phyloP scores from a whole-genome alignment of 179 eudicot genomes.

The Spergularia azorica region DNA sequence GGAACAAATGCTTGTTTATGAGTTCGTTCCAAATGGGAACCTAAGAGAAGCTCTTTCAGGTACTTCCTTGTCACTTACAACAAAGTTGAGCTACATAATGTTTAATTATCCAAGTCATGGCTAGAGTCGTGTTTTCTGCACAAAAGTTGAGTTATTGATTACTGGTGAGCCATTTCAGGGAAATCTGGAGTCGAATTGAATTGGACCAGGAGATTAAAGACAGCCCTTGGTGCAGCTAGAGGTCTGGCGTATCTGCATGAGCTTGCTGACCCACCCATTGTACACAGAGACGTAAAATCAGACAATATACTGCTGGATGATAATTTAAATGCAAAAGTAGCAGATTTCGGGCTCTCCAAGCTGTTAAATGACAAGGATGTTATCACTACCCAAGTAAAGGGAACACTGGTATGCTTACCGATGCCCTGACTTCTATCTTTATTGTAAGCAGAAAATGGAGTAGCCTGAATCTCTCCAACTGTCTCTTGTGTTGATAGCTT shows the following conservation, averaged over 20 bases:
- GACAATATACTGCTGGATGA: slow-evolving; percentile 40
- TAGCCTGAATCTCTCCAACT: background rate
- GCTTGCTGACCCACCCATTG: slow-evolving; percentile 47
- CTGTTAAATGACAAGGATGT: slow-evolving; percentile 22
- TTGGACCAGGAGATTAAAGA: slow-evolving; percentile 34
- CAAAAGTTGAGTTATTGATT: background rate
- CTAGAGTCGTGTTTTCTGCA: too few species aligned
- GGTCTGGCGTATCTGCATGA: slow-evolving; percentile 47
- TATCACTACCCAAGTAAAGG: slow-evolving; percentile 47
- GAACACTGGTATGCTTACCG: slow-evolving; percentile 41
- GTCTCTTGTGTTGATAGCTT: background rate
- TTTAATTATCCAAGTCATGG: background rate
- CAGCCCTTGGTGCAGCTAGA: slow-evolving; percentile 44
- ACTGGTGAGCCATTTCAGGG: slow-evolving; percentile 25
- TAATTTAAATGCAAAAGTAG: slow-evolving; percentile 40
- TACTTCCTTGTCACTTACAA: slow-evolving; percentile 9
- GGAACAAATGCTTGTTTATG: slow-evolving; percentile 41
- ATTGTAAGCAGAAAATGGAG: background rate
- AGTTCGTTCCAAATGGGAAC: slow-evolving; percentile 36
- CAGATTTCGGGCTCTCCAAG: slow-evolving; percentile 46
- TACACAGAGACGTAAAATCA: slow-evolving; percentile 46
- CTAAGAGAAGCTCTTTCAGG: slow-evolving; percentile 39
- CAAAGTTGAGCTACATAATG: background rate
- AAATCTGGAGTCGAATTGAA: slow-evolving; percentile 37
- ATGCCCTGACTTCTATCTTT: slow-evolving; percentile 1